Base-by-base conservation (phyloP, 148 eudicot species). In the Camellia sinensis region DNA sequence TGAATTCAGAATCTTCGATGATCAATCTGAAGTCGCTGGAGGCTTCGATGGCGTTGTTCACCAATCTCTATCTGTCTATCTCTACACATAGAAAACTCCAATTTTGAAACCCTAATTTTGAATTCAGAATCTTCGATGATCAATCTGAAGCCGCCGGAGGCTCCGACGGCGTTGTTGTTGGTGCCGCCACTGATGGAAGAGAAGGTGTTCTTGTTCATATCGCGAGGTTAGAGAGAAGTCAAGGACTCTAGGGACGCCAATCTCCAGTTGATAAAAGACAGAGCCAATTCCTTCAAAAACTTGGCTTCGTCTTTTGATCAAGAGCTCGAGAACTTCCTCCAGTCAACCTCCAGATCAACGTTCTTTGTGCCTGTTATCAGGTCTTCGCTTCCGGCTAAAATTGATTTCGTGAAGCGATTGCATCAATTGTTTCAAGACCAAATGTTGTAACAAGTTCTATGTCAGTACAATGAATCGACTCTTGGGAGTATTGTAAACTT, bases 181-280 rank as follows among this genome's bases (percentile, higher is more conserved):
- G 5, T 79, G 41, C 50, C 84, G 14, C 40, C 60, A 19, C 83
- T 80, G 7, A 82, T 90, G 4, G 87, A 90, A 48, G 85, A 90
- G 78, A 82, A 79, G 74, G 97, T 97, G 8, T 85, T 92, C 50
- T 90, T 97, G 4, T 90, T 94, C 82, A 82, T 92, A 41, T 87
- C 95, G 5, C 90, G 89, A 56, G 95, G 92, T 0, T 94, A 92
- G 98, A 78, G 92, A n/a, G 98, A 88, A 37, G 98, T 94, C 2
- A 72, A 81, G 9, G 88, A 93, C 52, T 92, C 95, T 0, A 90
- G 97, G 0, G 95, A 91, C 12, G 93, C 97, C 2, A 97, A 94
- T 79, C 79, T 94, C 41, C 93, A 84, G 21, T 75, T 94, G 71
- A 93, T 94, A 84, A 92, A 80, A 37, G 85, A 87, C 75, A 84